Evolutionary conservation across 2,329 filamentous ascomycete genomes (phyloP).

Genomic region (Tolypocladium album): DNA sequence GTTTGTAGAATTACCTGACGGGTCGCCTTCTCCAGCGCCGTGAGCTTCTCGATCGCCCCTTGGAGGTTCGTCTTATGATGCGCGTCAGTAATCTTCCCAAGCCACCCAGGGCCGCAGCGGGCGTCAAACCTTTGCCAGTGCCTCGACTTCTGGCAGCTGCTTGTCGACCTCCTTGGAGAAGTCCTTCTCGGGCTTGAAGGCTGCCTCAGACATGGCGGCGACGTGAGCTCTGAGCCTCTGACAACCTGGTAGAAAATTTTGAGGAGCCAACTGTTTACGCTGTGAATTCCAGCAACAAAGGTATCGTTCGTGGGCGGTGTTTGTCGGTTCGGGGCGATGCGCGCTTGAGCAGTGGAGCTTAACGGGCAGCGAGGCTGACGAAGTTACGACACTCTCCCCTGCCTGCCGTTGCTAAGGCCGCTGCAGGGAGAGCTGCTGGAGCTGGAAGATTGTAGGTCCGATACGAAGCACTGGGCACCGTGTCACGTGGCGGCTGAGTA

Average conservation of each 20-base stretch:
- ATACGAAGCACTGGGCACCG: too few relatives aligned
- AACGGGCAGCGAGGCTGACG: constrained; percentile 2
- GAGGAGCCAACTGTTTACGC: background rate
- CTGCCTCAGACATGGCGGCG: constrained; percentile 63
- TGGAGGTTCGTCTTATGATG: constrained; percentile 60
- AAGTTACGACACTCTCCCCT: constrained; percentile 8
- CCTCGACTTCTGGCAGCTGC: constrained; percentile 81
- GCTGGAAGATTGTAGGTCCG: background rate
- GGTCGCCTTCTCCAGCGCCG: constrained; percentile 88
- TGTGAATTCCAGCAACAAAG: background rate
- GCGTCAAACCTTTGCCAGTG: constrained; percentile 70
- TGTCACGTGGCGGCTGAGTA: background rate
- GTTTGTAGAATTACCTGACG: constrained; percentile 57
- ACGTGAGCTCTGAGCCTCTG: background rate
- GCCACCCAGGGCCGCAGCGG: background rate
- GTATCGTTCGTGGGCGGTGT: background rate
- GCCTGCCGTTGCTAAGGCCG: background rate
- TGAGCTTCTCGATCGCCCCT: constrained; percentile 86
- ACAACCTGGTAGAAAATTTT: background rate
- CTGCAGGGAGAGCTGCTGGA: background rate
- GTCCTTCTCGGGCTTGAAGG: constrained; percentile 95
- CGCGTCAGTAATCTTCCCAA: constrained; percentile 5
- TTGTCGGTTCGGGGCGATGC: background rate
- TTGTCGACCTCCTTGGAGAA: constrained; percentile 93
- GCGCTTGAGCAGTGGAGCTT: background rate